Evolutionary conservation across 169 alveolate species (phyloP).

Genomic region (Cystoisospora suis): DNA sequence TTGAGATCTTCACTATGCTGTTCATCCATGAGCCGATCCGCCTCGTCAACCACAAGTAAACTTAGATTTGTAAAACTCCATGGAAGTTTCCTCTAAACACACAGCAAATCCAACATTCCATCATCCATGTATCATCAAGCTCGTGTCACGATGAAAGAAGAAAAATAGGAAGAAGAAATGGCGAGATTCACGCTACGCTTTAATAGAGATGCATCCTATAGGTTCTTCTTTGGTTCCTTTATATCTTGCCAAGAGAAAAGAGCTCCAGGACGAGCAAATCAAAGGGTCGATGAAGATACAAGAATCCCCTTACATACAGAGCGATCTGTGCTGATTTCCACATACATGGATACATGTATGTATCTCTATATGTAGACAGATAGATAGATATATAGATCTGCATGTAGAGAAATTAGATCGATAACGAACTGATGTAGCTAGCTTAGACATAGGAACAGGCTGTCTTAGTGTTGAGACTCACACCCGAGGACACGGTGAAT

Average conservation of each 20-base stretch:
- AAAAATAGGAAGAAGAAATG: background rate
- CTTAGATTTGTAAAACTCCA: conserved; percentile 11
- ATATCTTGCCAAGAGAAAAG: too few relatives aligned
- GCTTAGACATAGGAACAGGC: too few relatives aligned
- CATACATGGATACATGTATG: background rate
- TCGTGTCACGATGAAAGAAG: background rate
- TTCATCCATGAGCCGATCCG: conserved; percentile 89
- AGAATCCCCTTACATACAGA: background rate
- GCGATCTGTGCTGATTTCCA: background rate
- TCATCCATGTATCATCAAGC: background rate
- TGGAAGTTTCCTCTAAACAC: background rate
- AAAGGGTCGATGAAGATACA: background rate
- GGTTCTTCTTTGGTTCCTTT: too few relatives aligned
- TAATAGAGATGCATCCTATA: background rate
- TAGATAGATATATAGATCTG: background rate
- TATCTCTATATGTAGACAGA: background rate
- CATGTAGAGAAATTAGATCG: background rate
- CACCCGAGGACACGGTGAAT: background rate
- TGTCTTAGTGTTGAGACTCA: background rate
- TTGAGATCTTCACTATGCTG: conserved; percentile 84
- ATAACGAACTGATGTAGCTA: background rate
- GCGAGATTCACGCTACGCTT: background rate
- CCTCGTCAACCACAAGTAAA: conserved; percentile 86
- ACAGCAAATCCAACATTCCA: background rate
- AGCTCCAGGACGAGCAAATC: too few relatives aligned